Evolutionary conservation across 202 grass and related monocot species (phyloP), one percentile per base, ranked within the genome.

Genomic region (Carex arenaria): DNA sequence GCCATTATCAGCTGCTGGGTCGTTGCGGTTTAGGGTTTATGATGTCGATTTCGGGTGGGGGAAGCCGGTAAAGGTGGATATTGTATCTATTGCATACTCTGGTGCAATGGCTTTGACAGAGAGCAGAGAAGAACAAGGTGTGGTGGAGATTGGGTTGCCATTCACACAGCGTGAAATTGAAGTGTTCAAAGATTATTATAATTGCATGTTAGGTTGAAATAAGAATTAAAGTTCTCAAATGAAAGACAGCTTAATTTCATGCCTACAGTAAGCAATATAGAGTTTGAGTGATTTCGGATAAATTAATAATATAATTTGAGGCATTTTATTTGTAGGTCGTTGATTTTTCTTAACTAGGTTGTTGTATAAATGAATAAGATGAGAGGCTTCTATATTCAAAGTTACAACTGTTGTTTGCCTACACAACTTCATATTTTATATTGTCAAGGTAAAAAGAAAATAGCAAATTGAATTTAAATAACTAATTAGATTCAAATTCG

Each of bases 1-100:
- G 5, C 62, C 86, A 22, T 70, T 88, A 18, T 18, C 51, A 5
- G 54, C 72, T 3, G 69, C 83, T 0, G 87, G 87, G 3, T 89
- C 87, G 18, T 49, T 51, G 4, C 82, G 57, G 68, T 85, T 89
- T 31, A 60, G 49, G 30, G 78, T 83, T 67, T 89, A 89, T 54
- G 87, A 85, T 12, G 68, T 60, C 3, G 87, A 89, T 67, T 89
- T 89, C 49, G 87, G 87, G 5, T 89, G 66, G 77, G 87, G 87
- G 8, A 76, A 80, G 15, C 87, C 83, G 59, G 17, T 3, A 62
- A 88, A 85, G 74, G 87, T 88, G 9, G 87, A 88, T 36, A 45
- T 85, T 9, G 59, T 57, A 19, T 87, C 80, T 17, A 57, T 85
- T 19, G 14, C 76, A 43, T 67, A 80, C 13, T 81, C 82, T 7